These are phyloP conservation scores for Gonium pectorale DNA, from an alignment of 139 green algal species.

Conservation along the genomic window DNA sequence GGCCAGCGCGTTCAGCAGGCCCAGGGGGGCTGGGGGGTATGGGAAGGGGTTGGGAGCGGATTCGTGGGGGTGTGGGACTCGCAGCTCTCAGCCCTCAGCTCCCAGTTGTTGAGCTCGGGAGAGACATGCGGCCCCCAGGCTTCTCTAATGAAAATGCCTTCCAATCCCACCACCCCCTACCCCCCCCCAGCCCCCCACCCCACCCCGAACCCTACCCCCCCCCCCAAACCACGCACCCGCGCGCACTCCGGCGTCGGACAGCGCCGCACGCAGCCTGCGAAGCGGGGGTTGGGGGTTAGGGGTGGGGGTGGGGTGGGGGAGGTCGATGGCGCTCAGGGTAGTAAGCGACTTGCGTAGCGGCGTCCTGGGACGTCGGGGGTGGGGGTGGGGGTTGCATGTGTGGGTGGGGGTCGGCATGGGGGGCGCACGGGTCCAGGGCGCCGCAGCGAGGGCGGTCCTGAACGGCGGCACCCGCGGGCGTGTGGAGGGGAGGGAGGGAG, in stretches of 20 bases:
- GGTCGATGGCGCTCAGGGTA: too few species aligned
- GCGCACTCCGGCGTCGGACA: not conserved
- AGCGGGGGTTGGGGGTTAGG: not conserved
- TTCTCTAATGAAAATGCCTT: not conserved
- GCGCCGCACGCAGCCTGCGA: slow-evolving; percentile 1
- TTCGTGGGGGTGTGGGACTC: not conserved
- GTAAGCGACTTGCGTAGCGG: too few species aligned
- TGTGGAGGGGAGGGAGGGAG: too few species aligned
- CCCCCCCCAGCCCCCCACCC: not conserved
- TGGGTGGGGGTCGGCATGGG: too few species aligned
- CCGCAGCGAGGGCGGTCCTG: too few species aligned
- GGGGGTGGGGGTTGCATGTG: too few species aligned
- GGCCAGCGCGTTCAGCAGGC: slow-evolving; percentile 71
- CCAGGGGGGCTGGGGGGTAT: slow-evolving; percentile 4
- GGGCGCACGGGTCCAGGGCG: too few species aligned
- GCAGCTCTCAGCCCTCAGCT: too few species aligned
- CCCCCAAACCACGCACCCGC: not conserved
- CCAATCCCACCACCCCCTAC: not conserved
- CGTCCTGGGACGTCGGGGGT: too few species aligned
- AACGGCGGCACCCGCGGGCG: too few species aligned
- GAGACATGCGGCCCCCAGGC: not conserved
- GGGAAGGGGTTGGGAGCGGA: not conserved
- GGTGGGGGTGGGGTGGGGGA: not conserved
- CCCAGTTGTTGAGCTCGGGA: not conserved
- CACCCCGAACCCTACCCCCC: not conserved